These are phyloP conservation scores for Volvox reticuliferus DNA, from an alignment of 139 green algal genomes.

Conservation along the genomic window DNA sequence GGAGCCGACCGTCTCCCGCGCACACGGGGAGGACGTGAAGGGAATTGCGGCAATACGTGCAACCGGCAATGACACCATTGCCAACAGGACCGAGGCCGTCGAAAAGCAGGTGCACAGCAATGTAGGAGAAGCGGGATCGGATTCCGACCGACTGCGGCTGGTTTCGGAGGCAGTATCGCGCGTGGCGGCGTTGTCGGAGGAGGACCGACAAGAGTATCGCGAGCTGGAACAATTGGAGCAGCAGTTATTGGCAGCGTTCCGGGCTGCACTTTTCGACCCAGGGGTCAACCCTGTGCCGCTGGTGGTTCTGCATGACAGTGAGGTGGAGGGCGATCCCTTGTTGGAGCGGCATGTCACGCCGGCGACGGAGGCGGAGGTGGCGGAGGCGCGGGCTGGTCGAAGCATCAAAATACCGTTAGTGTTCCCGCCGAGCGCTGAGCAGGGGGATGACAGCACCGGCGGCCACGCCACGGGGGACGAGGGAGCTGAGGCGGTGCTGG, in stretches of 20 bases:
- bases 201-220: background rate
- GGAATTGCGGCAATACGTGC: no score
- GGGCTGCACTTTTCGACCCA: slow-evolving; percentile 10
- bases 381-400: background rate
- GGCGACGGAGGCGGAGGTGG: slow-evolving; percentile 1
- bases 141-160: background rate
- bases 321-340: slow-evolving; percentile 8
- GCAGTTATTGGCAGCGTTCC: background rate
- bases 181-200: background rate
- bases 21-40: no score
- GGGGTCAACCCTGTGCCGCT: background rate
- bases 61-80: no score
- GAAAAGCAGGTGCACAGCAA: no score
- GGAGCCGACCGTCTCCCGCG: no score
- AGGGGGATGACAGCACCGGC: background rate
- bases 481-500: background rate
- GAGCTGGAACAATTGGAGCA: slow-evolving; percentile 1
- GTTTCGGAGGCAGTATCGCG: slow-evolving; percentile 3
- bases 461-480: background rate
- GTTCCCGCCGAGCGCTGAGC: background rate
- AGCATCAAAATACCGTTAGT: background rate
- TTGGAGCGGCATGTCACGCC: background rate
- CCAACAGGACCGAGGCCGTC: no score
- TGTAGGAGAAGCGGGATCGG: no score
- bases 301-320: slow-evolving; percentile 19